Evolutionary conservation across 75 land plant species (phyloP).

Genomic region (Picea sitchensis): DNA sequence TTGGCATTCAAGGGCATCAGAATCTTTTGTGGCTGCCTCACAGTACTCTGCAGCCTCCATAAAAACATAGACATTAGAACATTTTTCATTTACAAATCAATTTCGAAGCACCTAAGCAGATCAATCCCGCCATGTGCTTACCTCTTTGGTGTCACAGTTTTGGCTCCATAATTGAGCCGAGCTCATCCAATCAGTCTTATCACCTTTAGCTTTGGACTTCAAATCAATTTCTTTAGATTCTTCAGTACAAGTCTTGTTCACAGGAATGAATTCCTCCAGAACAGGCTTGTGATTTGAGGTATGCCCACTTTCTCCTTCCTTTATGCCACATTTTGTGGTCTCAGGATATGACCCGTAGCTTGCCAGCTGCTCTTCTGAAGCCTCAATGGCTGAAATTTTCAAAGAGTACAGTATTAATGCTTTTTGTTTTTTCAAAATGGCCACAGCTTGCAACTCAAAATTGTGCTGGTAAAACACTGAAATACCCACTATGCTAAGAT

Average conservation of each 20-base stretch:
- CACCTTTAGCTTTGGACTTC: constrained; percentile 8
- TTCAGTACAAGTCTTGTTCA: constrained; percentile 28
- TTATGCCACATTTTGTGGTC: neutral
- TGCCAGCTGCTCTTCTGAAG: constrained; percentile 56
- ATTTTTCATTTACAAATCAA: neutral
- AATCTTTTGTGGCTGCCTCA: neutral
- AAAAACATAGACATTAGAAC: neutral
- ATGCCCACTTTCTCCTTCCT: constrained; percentile 16
- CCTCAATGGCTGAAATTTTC: constrained; percentile 64
- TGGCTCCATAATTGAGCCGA: constrained; percentile 88
- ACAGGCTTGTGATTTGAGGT: constrained; percentile 31
- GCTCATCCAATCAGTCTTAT: constrained; percentile 84
- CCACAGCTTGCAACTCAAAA: too few relatives aligned
- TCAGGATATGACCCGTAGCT: constrained; percentile 9
- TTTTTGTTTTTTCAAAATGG: too few relatives aligned
- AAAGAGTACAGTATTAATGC: neutral
- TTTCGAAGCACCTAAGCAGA: neutral
- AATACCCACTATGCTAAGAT: neutral
- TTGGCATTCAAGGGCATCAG: constrained; percentile 17
- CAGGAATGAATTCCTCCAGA: constrained; percentile 90
- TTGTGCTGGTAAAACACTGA: constrained; percentile 1
- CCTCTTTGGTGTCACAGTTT: constrained; percentile 16
- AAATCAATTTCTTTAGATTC: constrained; percentile 11
- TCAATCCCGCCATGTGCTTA: neutral
- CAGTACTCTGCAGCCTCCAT: neutral